These are phyloP conservation scores for Penicillium steckii DNA, from an alignment of 495 filamentous ascomycete species.

Conservation along the genomic window DNA sequence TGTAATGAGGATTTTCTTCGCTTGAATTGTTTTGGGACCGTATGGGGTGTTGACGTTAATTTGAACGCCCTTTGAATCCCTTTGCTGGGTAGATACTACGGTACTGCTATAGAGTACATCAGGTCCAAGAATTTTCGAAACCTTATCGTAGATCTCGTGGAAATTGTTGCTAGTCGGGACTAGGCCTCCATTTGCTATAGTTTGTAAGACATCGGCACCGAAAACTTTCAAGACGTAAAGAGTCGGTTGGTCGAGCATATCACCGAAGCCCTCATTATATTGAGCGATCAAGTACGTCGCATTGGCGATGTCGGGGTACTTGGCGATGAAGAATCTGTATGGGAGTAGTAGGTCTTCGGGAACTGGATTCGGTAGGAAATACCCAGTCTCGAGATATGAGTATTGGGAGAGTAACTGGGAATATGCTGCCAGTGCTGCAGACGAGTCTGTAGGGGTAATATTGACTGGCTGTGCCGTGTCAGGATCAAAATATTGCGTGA, in stretches of 20 bases:
- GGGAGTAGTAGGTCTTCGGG: conserved; percentile 51
- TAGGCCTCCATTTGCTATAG: conserved; percentile 17
- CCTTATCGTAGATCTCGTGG: conserved; percentile 42
- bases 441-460: conserved; percentile 23
- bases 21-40: conserved; percentile 36
- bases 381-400: conserved; percentile 29
- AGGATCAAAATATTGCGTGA: conserved; percentile 26
- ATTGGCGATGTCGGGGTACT: conserved; percentile 36
- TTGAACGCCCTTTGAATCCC: conserved; percentile 18
- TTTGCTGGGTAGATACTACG: conserved; percentile 28
- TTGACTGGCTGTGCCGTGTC: conserved; percentile 42
- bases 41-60: conserved; percentile 33
- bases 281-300: conserved; percentile 23
- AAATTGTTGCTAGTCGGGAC: conserved; percentile 32
- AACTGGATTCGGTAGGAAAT: conserved; percentile 48
- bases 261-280: conserved; percentile 35
- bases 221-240: conserved; percentile 32
- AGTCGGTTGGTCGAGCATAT: conserved; percentile 31
- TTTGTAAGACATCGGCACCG: conserved; percentile 17
- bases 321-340: conserved; percentile 46
- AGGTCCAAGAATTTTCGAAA: conserved; percentile 23
- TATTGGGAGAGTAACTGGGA: conserved; percentile 38
- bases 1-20: conserved; percentile 46
- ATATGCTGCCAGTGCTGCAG: conserved; percentile 36
- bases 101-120: conserved; percentile 30